Percentiles rank a stretch among this genome's conserved stretches.
These are phyloP conservation scores for Leptographium lundbergii DNA, from an alignment of 2,329 filamentous ascomycete genomes.

Conservation along the genomic window DNA sequence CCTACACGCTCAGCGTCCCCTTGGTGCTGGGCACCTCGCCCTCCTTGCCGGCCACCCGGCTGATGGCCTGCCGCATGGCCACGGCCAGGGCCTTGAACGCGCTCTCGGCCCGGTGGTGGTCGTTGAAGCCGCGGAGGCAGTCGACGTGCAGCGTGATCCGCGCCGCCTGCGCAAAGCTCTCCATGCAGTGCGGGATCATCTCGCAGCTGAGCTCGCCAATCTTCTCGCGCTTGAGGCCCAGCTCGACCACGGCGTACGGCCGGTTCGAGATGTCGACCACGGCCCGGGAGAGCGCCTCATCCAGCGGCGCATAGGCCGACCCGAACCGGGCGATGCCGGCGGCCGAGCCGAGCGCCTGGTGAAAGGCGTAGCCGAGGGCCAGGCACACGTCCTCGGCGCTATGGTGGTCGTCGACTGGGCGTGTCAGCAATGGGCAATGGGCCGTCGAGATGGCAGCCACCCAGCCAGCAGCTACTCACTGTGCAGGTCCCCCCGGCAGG, in stretches of 20 bases:
- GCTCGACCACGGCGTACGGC: slow-evolving; percentile 70
- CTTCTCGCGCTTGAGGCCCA: slow-evolving; percentile 81
- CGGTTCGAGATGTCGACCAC: slow-evolving; percentile 93
- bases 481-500: slow-evolving; percentile 80
- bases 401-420: slow-evolving; percentile 89
- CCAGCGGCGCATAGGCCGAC: slow-evolving; percentile 81
- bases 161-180: slow-evolving; percentile 85
- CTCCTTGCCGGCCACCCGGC: slow-evolving; percentile 63
- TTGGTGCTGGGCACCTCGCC: slow-evolving; percentile 95
- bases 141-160: slow-evolving; percentile 92
- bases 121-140: slow-evolving; percentile 79
- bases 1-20: slow-evolving; percentile 58
- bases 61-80: slow-evolving; percentile 66
- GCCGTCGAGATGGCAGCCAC: no score
- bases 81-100: slow-evolving; percentile 95
- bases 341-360: slow-evolving; percentile 61
- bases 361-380: slow-evolving; percentile 77
- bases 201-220: slow-evolving; percentile 87
- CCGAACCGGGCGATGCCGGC: slow-evolving; percentile 83
- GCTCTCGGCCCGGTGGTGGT: slow-evolving; percentile 91
- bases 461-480: no score
- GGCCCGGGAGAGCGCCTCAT: slow-evolving; percentile 86
- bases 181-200: slow-evolving; percentile 93
- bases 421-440: no score
- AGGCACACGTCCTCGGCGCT: slow-evolving; percentile 93